phyloP scores from a whole-genome alignment of 75 land plant species.

The Gnetum montanum region DNA sequence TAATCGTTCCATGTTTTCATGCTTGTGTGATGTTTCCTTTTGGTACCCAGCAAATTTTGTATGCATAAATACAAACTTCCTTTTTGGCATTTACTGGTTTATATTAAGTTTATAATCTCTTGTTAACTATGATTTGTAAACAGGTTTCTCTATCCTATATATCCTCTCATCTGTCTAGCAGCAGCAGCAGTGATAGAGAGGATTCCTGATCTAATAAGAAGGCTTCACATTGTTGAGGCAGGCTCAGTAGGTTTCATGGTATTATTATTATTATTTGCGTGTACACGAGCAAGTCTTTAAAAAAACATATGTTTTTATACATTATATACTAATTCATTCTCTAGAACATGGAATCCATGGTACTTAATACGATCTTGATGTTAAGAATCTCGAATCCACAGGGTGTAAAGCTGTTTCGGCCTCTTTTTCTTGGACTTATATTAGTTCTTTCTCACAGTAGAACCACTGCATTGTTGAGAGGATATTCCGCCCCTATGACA shows the following conservation, averaged over 20 bases:
- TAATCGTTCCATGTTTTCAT: too few relatives aligned
- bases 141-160: conserved; percentile 97
- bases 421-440: conserved; percentile 60
- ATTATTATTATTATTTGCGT: too few relatives aligned
- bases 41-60: too few relatives aligned
- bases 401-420: conserved; percentile 60
- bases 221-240: conserved; percentile 19
- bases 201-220: conserved; percentile 70
- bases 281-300: too few relatives aligned
- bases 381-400: too few relatives aligned
- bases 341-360: too few relatives aligned
- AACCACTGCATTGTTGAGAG: conserved; percentile 68
- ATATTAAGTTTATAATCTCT: not conserved
- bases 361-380: too few relatives aligned
- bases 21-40: too few relatives aligned
- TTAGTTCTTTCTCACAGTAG: conserved; percentile 79
- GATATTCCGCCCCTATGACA: conserved; percentile 90
- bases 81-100: not conserved
- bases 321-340: too few relatives aligned
- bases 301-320: too few relatives aligned
- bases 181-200: conserved; percentile 90
- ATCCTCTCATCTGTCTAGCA: conserved; percentile 92
- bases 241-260: conserved; percentile 37
- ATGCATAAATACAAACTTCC: too few relatives aligned
- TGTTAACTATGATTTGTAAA: not conserved